Evolutionary conservation across 2,329 filamentous ascomycete species (phyloP), one percentile per base, ranked within the genome.

Genomic region (Tolypocladium pustulatum): DNA sequence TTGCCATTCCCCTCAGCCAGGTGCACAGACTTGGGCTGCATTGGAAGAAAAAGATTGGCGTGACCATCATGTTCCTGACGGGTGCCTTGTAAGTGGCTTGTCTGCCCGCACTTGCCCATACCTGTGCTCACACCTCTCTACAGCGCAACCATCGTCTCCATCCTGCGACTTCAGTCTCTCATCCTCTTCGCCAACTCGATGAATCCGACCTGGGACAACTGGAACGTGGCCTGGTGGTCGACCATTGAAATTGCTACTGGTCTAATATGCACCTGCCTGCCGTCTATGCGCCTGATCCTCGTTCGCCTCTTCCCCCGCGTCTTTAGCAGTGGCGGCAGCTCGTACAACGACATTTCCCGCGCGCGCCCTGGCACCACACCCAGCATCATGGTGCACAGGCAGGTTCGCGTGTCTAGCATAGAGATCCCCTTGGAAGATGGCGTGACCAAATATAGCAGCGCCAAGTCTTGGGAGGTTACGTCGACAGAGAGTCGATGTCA

Each of bases 41-140:
- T 36, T 57, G 58, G 55, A 60, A 60, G 52, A 57, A 60, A 41
- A 60, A 60, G 58, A 8, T 55, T 1, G 41, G 41, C 20, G 58
- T 57, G 5, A 15, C 27, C 41, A 22, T 60, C 52, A 60, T 60
- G 58, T 60, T 60, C 13, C 9, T 60, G 32, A 52, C 41, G 32
- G 58, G 58, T 2, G 20, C 30, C 12, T 57, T 60, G 58, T 59
- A 30, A 57, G 55, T 54, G 32, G 1, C 15, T 17, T 17, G 37
- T 40, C 37, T 17, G 37, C 37, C 15, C 5, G 3, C 12, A 38
- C 15, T 27, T 10, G n/a, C 25, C 46, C 22, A 15, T 46, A 10
- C 37, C 20, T n/a, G 17, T 32, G 30, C 41, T 37, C 12, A 46
- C 41, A 17, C 9, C 8, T 38, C 41, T 46, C 41, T 12, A 25